phyloP scores from a whole-genome alignment of 805 yeast species.

The Saccharomycopsis oosterbeekiorum region DNA sequence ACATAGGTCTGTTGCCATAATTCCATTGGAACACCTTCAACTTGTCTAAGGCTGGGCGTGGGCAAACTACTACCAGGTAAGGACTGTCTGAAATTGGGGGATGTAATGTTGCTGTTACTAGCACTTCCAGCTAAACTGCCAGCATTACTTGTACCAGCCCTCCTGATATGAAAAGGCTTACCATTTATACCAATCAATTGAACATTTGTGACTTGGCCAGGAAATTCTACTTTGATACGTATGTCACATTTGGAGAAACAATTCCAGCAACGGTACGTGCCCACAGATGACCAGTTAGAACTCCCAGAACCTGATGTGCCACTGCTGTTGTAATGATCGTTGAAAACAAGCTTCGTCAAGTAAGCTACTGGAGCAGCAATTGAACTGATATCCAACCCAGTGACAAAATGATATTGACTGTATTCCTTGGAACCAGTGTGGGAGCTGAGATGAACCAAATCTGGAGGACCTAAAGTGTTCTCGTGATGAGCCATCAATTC shows the following conservation, averaged over 20 bases:
- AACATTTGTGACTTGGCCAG: slow-evolving; percentile 27
- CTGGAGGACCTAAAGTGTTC: slow-evolving; percentile 51
- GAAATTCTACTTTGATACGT: slow-evolving; percentile 52
- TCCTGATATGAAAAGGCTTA: slow-evolving; percentile 12
- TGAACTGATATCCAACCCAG: slow-evolving; percentile 45
- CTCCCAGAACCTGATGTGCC: slow-evolving; percentile 7
- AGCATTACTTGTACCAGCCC: background rate
- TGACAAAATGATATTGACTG: slow-evolving; percentile 45
- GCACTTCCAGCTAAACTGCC: background rate
- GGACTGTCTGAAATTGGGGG: background rate
- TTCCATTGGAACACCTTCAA: slow-evolving; percentile 26
- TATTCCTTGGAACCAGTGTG: slow-evolving; percentile 21
- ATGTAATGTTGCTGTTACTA: background rate
- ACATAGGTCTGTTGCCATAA: slow-evolving; percentile 57
- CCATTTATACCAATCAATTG: slow-evolving; percentile 17
- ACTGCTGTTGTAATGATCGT: slow-evolving; percentile 53
- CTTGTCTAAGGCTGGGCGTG: background rate
- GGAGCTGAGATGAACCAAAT: slow-evolving; percentile 45
- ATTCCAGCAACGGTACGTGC: slow-evolving; percentile 63
- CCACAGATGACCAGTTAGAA: slow-evolving; percentile 36
- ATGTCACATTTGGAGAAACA: slow-evolving; percentile 65
- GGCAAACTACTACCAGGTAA: background rate
- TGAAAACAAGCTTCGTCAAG: slow-evolving; percentile 36
- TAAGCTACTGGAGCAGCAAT: slow-evolving; percentile 48
- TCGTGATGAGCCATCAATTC: slow-evolving; percentile 11